Conservation (phyloP, 371 early-diverging fungal genomes). For the Ordospora pajunii region DNA sequence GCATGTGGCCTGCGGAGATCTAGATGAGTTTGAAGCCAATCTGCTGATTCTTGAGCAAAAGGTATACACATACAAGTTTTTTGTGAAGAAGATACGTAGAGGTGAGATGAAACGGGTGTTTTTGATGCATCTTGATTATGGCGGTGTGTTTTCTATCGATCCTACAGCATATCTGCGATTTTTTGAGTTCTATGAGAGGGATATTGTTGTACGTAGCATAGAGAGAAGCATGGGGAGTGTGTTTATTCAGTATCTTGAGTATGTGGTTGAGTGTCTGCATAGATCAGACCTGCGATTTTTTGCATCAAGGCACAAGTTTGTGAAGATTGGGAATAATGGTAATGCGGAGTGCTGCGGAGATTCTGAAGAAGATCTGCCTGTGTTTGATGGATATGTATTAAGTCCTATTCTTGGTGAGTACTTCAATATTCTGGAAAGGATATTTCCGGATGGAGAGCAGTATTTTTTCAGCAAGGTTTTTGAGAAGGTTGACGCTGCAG, state of each 20-base stretch:
- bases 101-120: background rate
- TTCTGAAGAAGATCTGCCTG: too few relatives aligned
- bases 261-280: background rate
- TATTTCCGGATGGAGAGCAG: background rate
- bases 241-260: background rate
- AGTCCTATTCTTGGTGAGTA: background rate
- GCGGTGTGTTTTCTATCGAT: background rate
- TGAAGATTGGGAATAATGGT: background rate
- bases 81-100: background rate
- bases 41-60: background rate
- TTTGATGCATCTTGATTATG: background rate
- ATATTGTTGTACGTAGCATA: background rate
- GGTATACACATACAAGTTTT: background rate
- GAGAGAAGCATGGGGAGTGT: background rate
- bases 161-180: background rate
- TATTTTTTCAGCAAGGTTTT: background rate
- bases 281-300: background rate
- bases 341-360: background rate
- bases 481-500: background rate
- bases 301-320: background rate
- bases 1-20: background rate
- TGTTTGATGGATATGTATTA: too few relatives aligned
- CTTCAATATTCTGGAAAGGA: background rate
- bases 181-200: background rate
- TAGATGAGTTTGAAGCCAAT: background rate